A percentile compares a stretch with the other conserved stretches of the same genome.
These are phyloP conservation scores for Fusarium austroafricanum DNA, from an alignment of 2,329 filamentous ascomycete species.

Conservation along the genomic window DNA sequence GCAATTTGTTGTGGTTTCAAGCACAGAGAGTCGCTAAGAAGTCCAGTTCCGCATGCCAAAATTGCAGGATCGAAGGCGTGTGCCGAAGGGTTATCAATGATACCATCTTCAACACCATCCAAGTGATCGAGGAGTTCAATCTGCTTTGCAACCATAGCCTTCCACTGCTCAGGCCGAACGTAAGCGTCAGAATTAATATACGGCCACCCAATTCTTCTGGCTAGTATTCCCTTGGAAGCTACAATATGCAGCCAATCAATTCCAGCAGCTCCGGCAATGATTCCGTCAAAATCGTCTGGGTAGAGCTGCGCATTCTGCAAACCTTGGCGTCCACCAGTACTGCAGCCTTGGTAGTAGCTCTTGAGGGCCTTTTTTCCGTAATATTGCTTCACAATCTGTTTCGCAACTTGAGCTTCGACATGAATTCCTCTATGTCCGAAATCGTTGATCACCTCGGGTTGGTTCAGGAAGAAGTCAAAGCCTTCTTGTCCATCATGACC, in stretches of 20 bases:
- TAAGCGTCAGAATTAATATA: background rate
- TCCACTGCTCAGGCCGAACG: slow-evolving; percentile 17
- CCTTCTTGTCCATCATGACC: slow-evolving; percentile 9
- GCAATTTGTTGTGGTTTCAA: background rate
- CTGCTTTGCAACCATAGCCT: background rate
- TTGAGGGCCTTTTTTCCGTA: background rate
- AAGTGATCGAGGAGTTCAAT: slow-evolving; percentile 13
- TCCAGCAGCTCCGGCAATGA: slow-evolving; percentile 5
- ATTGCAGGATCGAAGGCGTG: background rate
- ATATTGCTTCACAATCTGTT: slow-evolving; percentile 9
- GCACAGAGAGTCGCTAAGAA: background rate
- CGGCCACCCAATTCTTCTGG: background rate
- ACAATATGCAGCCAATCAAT: slow-evolving; percentile 20
- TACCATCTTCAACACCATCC: slow-evolving; percentile 5
- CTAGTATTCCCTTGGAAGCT: slow-evolving; percentile 8
- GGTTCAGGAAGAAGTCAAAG: slow-evolving; percentile 11
- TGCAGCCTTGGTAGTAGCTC: slow-evolving; percentile 16
- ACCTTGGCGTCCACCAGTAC: slow-evolving; percentile 6
- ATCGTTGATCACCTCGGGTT: slow-evolving; percentile 7
- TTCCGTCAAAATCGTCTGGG: slow-evolving; percentile 11
- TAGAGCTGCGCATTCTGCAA: slow-evolving; percentile 15
- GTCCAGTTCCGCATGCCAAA: background rate
- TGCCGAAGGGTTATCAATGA: slow-evolving; percentile 6
- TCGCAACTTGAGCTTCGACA: background rate
- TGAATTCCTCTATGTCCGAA: slow-evolving; percentile 14